Conservation (phyloP, 2,329 filamentous ascomycete genomes). For the Neophaeococcomyces aloes region DNA sequence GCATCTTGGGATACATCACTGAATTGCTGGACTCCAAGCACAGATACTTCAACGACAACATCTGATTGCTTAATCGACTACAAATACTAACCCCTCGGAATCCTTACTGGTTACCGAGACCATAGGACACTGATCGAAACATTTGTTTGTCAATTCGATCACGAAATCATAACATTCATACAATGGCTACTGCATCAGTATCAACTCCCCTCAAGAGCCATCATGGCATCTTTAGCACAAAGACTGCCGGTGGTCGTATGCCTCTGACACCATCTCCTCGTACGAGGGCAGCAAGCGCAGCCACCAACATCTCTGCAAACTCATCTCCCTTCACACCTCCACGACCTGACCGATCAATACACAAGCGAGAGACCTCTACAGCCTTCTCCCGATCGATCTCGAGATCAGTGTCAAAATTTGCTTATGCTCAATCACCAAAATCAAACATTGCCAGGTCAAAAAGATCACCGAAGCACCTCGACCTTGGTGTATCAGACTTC, state of each 20-base stretch:
- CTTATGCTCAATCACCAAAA: conserved; percentile 81
- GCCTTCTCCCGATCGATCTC: conserved; percentile 60
- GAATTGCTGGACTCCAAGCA: conserved; percentile 25
- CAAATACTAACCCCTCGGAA: conserved; percentile 25
- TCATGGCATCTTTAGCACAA: conserved; percentile 79
- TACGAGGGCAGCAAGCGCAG: conserved; percentile 42
- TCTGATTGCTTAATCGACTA: conserved; percentile 28
- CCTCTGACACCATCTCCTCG: conserved; percentile 87
- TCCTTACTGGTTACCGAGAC: conserved; percentile 22
- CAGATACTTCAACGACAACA: conserved; percentile 23
- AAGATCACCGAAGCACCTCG: conserved; percentile 72
- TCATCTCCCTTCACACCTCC: conserved; percentile 69
- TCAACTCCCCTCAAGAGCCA: conserved; percentile 94
- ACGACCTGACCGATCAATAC: conserved; percentile 59
- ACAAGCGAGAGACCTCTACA: conserved; percentile 66
- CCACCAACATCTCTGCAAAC: conserved; percentile 40
- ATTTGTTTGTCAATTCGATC: conserved; percentile 41
- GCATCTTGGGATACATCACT: conserved; percentile 27
- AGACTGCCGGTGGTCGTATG: conserved; percentile 88
- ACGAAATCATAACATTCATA: conserved; percentile 24
- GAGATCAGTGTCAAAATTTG: conserved; percentile 44
- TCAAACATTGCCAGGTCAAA: conserved; percentile 77
- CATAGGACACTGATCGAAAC: conserved; percentile 32
- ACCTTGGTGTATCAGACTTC: conserved; percentile 88
- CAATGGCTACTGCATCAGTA: conserved; percentile 72